Conservation (phyloP, 306 rosid genomes). For the Malus sieversii region DNA sequence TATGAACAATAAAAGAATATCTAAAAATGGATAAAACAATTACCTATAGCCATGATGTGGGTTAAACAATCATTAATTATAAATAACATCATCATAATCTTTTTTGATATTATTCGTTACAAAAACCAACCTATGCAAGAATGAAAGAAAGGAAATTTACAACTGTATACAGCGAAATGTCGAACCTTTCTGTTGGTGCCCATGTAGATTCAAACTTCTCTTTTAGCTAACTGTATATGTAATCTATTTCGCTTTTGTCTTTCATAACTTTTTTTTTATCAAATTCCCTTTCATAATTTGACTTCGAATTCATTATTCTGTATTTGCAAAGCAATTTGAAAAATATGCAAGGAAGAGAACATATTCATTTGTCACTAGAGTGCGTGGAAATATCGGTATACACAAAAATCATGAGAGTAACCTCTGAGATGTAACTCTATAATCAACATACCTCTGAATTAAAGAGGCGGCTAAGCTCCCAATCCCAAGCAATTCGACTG, state of each 20-base stretch:
- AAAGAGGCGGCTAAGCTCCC: too few relatives aligned
- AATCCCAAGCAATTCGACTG: too few relatives aligned
- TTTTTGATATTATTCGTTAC: not conserved
- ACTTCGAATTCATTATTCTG: too few relatives aligned
- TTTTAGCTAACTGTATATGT: not conserved
- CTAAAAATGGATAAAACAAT: not conserved
- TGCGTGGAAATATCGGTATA: too few relatives aligned
- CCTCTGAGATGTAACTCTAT: too few relatives aligned
- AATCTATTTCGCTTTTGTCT: not conserved
- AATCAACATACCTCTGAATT: too few relatives aligned
- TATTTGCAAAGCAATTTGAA: too few relatives aligned
- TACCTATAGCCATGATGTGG: constrained; percentile 38
- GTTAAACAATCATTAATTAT: not conserved
- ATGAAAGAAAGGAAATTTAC: not conserved
- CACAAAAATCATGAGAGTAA: too few relatives aligned
- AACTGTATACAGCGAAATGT: not conserved
- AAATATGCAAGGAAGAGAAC: too few relatives aligned
- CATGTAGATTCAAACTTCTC: not conserved
- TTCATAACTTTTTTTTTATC: too few relatives aligned
- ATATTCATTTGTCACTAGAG: too few relatives aligned
- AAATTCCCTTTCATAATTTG: too few relatives aligned
- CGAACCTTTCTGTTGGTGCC: not conserved
- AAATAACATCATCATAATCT: not conserved
- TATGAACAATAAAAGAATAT: not conserved
- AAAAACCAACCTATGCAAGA: not conserved